Base-by-base conservation (phyloP, 1,284 basidiomycete genomes). In the Leccinum olivaceoglutinosum region DNA sequence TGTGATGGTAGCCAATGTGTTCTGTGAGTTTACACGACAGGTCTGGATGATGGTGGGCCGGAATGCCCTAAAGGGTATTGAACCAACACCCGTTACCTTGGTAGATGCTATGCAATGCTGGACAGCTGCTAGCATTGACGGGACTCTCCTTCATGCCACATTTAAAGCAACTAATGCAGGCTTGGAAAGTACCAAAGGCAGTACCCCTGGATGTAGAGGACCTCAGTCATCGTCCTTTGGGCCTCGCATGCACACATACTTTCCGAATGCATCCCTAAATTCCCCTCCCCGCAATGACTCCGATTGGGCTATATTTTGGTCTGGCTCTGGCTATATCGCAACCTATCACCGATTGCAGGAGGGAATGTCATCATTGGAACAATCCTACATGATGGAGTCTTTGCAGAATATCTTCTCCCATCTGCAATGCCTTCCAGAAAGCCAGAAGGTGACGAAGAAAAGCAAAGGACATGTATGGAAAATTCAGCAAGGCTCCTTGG, bases 21-120 rank as follows among this genome's bases (percentile, higher is more conserved):
- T 69, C 1, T 58, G 60, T 34, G 7, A 38, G n/a, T 68, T 68
- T 5, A 68, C 58, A 0, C 8, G 1, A 8, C 66, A 68, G 11
- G 49, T 62, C 3, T 68, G 66, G 54, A 9, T 68, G 21, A 69
- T 66, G 51, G 5, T 67, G 3, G 14, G 41, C 1, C 41, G 21
- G 0, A 34, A 53, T 0, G 34, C 16, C 4, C 36, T 68, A 34
- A 68, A 66, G 3, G 62, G 64, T 2, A 44, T 68, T 0, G 36
- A 34, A 2, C 61, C 64, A 1, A 16, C 16, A 4, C 66, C 57
- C 0, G 25, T 1, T 3, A 57, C 39, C 0, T 46, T 62, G 5
- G 2, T 25, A 3, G 61, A 67, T 61, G 60, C 38, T 0, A 67
- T 68, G 60, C 41, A 59, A 18, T 66, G 64, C 14, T 67, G 62